Conservation (phyloP, 305 asterid species). For the Solanum hybrid region DNA sequence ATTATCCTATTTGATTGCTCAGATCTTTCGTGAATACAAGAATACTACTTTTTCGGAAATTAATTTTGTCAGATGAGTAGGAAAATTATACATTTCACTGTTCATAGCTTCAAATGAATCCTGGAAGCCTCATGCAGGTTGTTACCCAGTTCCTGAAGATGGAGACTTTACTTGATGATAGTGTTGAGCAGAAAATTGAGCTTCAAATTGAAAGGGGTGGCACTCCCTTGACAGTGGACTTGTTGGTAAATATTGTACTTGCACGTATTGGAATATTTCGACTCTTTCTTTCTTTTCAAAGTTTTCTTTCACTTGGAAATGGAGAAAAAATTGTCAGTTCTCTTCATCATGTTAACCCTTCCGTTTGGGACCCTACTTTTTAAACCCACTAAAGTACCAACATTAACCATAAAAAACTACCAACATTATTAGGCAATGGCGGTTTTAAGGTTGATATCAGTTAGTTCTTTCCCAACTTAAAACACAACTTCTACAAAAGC, state of each 20-base stretch:
- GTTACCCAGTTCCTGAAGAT: slow-evolving; percentile 83
- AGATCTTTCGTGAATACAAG: background rate
- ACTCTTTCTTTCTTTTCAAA: background rate
- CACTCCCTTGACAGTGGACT: slow-evolving; percentile 57
- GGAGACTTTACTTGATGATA: slow-evolving; percentile 87
- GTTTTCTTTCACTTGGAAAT: background rate
- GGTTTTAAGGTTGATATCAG: background rate
- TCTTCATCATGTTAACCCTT: background rate
- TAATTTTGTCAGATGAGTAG: background rate
- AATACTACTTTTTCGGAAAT: background rate
- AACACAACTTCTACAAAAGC: background rate
- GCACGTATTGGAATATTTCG: background rate
- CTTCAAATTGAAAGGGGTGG: slow-evolving; percentile 98
- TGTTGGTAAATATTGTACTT: slow-evolving; percentile 38
- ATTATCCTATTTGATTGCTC: background rate
- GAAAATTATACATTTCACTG: background rate
- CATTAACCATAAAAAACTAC: background rate
- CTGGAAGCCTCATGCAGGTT: slow-evolving; percentile 53
- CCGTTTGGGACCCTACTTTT: background rate
- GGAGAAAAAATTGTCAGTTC: background rate
- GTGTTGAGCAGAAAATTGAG: slow-evolving; percentile 60
- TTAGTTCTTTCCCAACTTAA: background rate
- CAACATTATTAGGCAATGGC: background rate
- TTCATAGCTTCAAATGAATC: slow-evolving; percentile 10
- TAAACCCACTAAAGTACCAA: background rate